phyloP scores from a whole-genome alignment of 1,284 basidiomycete species.

The Trametes versicolor region DNA sequence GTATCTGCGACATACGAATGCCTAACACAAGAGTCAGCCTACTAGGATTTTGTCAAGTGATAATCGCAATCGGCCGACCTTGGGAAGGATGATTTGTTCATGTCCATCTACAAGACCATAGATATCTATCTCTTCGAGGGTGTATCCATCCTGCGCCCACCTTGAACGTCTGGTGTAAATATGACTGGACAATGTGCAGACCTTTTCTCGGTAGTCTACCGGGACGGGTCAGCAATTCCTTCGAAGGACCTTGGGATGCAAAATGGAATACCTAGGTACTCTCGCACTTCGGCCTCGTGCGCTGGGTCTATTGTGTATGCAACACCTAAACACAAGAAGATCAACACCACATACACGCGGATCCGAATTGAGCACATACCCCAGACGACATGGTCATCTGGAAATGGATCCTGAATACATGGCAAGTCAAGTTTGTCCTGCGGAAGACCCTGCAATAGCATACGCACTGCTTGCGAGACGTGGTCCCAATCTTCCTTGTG shows the following conservation, averaged over 20 bases:
- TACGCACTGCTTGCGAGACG: slow-evolving; percentile 69
- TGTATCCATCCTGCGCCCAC: slow-evolving; percentile 78
- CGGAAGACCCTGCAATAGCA: too few species aligned
- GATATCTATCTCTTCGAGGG: slow-evolving; percentile 70
- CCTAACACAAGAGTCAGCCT: slow-evolving; percentile 19
- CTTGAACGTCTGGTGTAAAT: background rate
- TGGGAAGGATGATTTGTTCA: slow-evolving; percentile 63
- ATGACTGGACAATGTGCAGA: slow-evolving; percentile 33
- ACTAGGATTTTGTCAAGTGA: background rate
- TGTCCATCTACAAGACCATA: slow-evolving; percentile 62
- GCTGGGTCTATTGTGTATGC: slow-evolving; percentile 86
- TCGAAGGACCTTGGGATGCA: background rate
- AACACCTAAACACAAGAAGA: slow-evolving; percentile 58
- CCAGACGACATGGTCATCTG: slow-evolving; percentile 86
- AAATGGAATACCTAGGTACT: slow-evolving; percentile 71
- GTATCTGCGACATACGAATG: slow-evolving; percentile 34
- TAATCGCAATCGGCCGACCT: slow-evolving; percentile 50
- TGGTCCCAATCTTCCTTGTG: slow-evolving; percentile 85
- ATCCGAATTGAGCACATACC: slow-evolving; percentile 52
- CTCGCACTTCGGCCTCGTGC: slow-evolving; percentile 77
- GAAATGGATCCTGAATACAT: slow-evolving; percentile 70
- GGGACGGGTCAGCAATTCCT: background rate
- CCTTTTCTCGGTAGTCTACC: slow-evolving; percentile 85
- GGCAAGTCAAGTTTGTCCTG: too few species aligned
- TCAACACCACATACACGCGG: background rate